Evolutionary conservation across 257 asterid species (phyloP), one percentile per base, ranked within the genome.

Genomic region (Solanum acaule): DNA sequence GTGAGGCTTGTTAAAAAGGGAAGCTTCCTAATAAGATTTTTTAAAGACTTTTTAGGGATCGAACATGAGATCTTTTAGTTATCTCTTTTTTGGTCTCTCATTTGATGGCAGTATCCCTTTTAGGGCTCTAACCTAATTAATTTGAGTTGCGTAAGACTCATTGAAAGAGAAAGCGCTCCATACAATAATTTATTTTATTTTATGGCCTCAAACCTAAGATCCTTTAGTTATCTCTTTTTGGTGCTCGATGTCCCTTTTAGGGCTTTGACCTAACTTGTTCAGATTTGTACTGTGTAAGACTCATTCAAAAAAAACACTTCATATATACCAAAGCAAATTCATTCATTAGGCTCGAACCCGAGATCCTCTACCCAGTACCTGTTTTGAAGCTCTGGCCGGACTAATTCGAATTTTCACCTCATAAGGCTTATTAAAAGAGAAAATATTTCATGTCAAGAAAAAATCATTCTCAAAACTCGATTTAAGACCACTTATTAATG

Each of bases 261-360:
- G 65, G 0, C 14, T 71, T 5, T 1, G 2, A 7, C 8, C 27
- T 18, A 20, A 72, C 27, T 18, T 8, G 9, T 72, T 34, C 1
- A 23, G 0, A 33, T 33, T 72, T 18, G 3, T 23, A 4, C 8
- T 0, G 12, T 22, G 15, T 34, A 72, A 33, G 16, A 1, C 8
- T 72, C 27, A 72, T 16, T 72, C n/a, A 34, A 33, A 33, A 72
- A 33, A 34, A 71, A 31, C 6, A 8, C 1, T 71, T 1, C 2
- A 6, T 7, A 29, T 16, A 71, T 71, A 16, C 42, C n/a, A 31
- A 70, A 70, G 2, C 0, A 20, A 6, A 70, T 6, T 7, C 6
- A 70, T 29, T 29, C 23, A 1, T 16, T 0, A 4, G 5, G 23
- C 1, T 70, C 6, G 0, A 70, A 15, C 6, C 3, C 2, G 2